Percentiles rank a stretch among this genome's conserved stretches.
Conservation (phyloP, 1,139 yeast species). For the Magnusiomyces magnusii region DNA sequence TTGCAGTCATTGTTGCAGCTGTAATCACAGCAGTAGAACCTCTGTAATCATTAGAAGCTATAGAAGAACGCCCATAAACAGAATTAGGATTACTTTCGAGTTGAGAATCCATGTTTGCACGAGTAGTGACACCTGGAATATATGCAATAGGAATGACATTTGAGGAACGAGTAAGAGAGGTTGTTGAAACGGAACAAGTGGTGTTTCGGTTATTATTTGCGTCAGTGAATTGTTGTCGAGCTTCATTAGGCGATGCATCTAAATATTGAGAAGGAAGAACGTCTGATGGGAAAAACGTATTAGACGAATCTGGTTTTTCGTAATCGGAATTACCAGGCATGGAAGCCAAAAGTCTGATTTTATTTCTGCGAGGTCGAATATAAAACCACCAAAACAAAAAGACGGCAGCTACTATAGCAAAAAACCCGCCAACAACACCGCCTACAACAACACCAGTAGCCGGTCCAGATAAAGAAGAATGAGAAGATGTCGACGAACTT, state of each 20-base stretch:
- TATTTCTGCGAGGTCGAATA: constrained; percentile 1
- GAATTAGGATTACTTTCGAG: constrained; percentile 3
- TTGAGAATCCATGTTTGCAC: constrained; percentile 12
- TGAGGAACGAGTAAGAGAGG: constrained; percentile 58
- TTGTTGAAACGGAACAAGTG: constrained; percentile 3
- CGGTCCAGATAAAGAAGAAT: constrained; percentile 10
- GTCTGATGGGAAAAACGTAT: background rate
- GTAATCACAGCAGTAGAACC: constrained; percentile 29
- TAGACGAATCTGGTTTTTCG: background rate
- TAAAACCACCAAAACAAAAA: background rate
- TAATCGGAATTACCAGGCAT: background rate
- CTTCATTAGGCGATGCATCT: background rate
- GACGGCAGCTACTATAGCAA: constrained; percentile 1
- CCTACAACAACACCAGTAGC: constrained; percentile 35
- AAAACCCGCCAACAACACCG: constrained; percentile 20
- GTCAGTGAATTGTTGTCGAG: background rate
- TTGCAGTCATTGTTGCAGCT: constrained; percentile 28
- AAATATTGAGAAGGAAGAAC: background rate
- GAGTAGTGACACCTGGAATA: constrained; percentile 68
- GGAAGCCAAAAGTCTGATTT: background rate
- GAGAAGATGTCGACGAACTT: background rate
- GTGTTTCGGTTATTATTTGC: background rate
- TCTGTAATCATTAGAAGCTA: constrained; percentile 30
- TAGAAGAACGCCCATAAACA: constrained; percentile 22
- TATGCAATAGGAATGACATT: constrained; percentile 91